Evolutionary conservation across 441 rosid genomes (phyloP), one percentile per base, ranked within the genome.

Genomic region (Eruca vesicaria): DNA sequence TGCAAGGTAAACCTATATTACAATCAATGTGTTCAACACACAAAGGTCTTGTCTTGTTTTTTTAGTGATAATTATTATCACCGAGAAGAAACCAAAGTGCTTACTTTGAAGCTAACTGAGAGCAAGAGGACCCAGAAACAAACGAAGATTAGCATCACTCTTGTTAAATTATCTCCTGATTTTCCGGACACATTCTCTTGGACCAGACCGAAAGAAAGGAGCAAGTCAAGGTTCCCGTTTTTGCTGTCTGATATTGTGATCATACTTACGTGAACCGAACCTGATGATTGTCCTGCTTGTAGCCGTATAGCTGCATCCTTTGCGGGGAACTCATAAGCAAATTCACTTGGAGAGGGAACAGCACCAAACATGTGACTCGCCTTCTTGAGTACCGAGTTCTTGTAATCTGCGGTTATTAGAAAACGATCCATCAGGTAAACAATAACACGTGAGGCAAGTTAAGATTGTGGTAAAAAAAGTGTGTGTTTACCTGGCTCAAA

Each of bases 241-340:
- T 94, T 94, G 73, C 75, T 64, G 69, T 84, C 83, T 41, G 90
- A 85, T 77, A 94, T 84, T 82, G 91, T 92, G 58, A 94, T 84
- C 84, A 91, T 81, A 70, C 93, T 93, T 50, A 97, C 91, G 36
- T 84, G 91, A 57, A 83, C 82, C 2, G 97, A 89, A 66, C 89
- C 87, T 41, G 98, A 89, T 35, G 94, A 61, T 60, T 87, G 90
- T 15, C 88, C 69, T 15, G 88, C 75, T 75, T 88, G 85, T 56
- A 88, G 66, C 48, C 70, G 84, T 52, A 85, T 78, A 60, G 82
- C 79, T 9, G 80, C 86, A 11, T 86, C 93, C 79, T 94, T 94
- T 32, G 85, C 31, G 3, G 94, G 92, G 82, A 87, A 80, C 82
- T 91, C 97, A 0, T 90, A 86, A 21, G 95, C 91, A 82, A 84